A percentile compares a stretch with the other conserved stretches of the same genome.
phyloP scores from a whole-genome alignment of 129 eudicot genomes.

The Chrysanthemum makinoi region DNA sequence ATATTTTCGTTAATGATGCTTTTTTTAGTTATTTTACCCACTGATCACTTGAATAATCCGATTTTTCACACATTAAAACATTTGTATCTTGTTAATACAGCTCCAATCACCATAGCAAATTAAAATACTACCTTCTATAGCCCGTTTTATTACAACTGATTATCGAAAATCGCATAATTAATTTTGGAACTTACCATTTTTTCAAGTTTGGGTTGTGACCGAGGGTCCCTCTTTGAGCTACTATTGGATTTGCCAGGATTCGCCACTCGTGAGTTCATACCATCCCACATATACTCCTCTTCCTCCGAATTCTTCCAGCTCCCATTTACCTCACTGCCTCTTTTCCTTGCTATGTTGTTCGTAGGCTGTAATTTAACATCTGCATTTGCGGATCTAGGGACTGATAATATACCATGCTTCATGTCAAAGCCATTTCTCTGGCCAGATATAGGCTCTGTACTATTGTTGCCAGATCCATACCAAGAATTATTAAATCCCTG shows the following conservation, averaged over 20 bases:
- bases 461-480: constrained; percentile 49
- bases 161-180: not conserved
- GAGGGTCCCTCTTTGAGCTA: constrained; percentile 47
- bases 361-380: constrained; percentile 35
- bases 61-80: too few species aligned
- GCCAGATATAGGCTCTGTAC: constrained; percentile 32
- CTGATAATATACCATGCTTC: constrained; percentile 37
- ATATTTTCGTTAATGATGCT: too few species aligned
- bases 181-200: constrained; percentile 48
- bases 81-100: too few species aligned
- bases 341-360: constrained; percentile 30
- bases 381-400: constrained; percentile 27
- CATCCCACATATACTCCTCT: constrained; percentile 82
- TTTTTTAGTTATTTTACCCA: too few species aligned
- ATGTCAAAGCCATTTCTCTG: constrained; percentile 58
- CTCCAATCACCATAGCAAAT: too few species aligned
- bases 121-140: too few species aligned
- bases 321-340: constrained; percentile 35
- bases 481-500: constrained; percentile 47
- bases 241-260: constrained; percentile 31
- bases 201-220: constrained; percentile 40
- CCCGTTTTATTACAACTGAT: too few species aligned
- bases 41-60: too few species aligned
- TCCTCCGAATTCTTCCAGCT: constrained; percentile 84
- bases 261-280: constrained; percentile 40